Base-by-base conservation (phyloP, 345 rosid species). In the Boechera divaricarpa region DNA sequence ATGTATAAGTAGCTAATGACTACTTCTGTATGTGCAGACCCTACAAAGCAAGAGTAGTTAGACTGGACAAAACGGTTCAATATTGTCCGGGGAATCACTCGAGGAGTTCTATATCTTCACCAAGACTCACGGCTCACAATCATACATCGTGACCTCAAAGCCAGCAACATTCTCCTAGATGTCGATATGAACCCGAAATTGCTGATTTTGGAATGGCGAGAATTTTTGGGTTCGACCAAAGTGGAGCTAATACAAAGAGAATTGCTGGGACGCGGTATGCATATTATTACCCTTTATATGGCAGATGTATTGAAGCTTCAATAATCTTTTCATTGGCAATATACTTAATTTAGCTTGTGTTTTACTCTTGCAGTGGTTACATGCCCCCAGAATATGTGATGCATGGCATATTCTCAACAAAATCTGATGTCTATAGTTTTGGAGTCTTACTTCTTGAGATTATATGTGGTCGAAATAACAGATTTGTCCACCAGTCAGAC, bases 361-460 rank as follows among this genome's bases (percentile, higher is more conserved):
- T 45, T 15, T 52, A 29, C 61, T 31, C 0, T 56, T 13, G 21
- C 11, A 69, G 73, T 4, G 73, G 49, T 6, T 75, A 75, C 61
- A 75, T 75, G 73, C 26, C 79, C 13, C 74, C 79, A 0, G 79
- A 75, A 24, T 75, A 75, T 29, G 67, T 51, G 42, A 35, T 48
- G 79, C 68, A 59, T 0, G 73, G 79, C 2, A 62, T 35, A 8
- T 66, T 35, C 53, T 67, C 79, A 8, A 59, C 29, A 31, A 75
- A 75, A 28, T 75, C 73, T 5, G 79, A 75, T 16, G 21, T 75
- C 12, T 75, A 67, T 11, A 75, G 73, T 32, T 75, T 75, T 7
- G 79, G 79, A 67, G 74, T 76, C 21, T 58, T 75, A 51, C 44
- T 75, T 67, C 73, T 75, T 13, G 79, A 75, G 73, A 75, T 75